phyloP scores from a whole-genome alignment of 257 asterid genomes.

The Salvia rosmarinus region DNA sequence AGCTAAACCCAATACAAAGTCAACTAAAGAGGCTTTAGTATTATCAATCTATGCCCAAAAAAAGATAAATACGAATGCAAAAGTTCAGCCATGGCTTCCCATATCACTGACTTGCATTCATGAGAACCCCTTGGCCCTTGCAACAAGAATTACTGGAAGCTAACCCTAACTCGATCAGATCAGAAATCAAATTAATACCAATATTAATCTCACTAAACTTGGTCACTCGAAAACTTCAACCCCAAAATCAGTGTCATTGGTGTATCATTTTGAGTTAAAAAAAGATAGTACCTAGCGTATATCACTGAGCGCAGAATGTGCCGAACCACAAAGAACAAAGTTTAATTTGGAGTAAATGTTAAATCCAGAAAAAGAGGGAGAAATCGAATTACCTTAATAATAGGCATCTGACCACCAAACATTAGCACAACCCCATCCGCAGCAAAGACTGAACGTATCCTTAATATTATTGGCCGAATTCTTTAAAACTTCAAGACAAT shows the following conservation, averaged over 20 bases:
- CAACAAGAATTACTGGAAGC: no score
- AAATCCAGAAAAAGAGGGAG: background rate
- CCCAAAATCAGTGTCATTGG: background rate
- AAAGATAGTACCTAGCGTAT: background rate
- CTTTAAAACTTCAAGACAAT: slow-evolving; percentile 89
- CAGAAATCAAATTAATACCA: background rate
- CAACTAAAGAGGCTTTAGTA: background rate
- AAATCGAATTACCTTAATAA: slow-evolving; percentile 55
- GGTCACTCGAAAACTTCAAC: background rate
- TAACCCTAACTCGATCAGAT: background rate
- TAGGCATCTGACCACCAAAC: slow-evolving; percentile 89
- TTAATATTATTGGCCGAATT: slow-evolving; percentile 79
- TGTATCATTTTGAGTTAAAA: background rate
- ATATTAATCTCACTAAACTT: background rate
- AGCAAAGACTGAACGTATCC: slow-evolving; percentile 75
- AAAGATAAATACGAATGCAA: background rate
- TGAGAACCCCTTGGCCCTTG: background rate
- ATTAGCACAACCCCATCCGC: slow-evolving; percentile 87
- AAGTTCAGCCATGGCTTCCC: slow-evolving; percentile 4
- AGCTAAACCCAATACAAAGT: background rate
- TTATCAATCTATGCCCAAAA: background rate
- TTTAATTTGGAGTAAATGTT: background rate
- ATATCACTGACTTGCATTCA: background rate
- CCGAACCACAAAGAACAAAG: background rate
- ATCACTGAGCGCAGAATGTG: no score